Evolutionary conservation across 257 asterid genomes (phyloP).

Genomic region (Voacanga thouarsii): DNA sequence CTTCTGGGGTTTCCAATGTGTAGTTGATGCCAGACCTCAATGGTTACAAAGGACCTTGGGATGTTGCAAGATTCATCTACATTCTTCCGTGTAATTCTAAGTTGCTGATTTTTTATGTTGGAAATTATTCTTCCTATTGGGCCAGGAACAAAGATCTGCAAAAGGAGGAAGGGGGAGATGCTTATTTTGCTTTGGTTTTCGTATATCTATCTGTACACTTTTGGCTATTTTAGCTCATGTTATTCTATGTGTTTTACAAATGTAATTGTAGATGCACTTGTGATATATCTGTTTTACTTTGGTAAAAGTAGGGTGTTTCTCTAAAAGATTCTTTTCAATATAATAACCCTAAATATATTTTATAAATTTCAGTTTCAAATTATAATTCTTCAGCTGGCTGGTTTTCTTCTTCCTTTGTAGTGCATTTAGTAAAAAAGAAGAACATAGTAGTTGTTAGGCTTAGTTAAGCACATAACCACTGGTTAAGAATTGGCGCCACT

Average conservation of each 20-base stretch:
- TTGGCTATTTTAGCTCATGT: background rate
- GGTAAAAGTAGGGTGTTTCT: too few species aligned
- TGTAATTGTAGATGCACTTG: background rate
- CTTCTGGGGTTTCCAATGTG: slow-evolving; percentile 7
- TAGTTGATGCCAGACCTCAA: slow-evolving; percentile 69
- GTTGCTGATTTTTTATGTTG: background rate
- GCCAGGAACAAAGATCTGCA: too few species aligned
- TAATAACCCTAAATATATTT: background rate
- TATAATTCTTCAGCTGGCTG: slow-evolving; percentile 68
- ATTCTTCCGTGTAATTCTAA: slow-evolving; percentile 49
- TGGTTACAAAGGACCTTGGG: slow-evolving; percentile 59
- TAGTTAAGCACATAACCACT: too few species aligned
- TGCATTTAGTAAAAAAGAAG: too few species aligned
- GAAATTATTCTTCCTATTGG: background rate
- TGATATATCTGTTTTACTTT: background rate
- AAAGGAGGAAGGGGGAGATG: background rate
- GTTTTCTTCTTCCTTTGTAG: slow-evolving; percentile 70
- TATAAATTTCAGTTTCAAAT: slow-evolving; percentile 50
- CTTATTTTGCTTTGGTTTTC: background rate
- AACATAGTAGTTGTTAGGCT: too few species aligned
- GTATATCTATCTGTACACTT: background rate
- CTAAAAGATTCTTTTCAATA: background rate
- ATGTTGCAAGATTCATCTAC: slow-evolving; percentile 51
- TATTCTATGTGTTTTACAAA: background rate
- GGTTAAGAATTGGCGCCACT: too few species aligned